Percentiles rank a stretch among this genome's conserved stretches.
Conservation (phyloP, 2,329 filamentous ascomycete genomes). For the Colletotrichum siamense region DNA sequence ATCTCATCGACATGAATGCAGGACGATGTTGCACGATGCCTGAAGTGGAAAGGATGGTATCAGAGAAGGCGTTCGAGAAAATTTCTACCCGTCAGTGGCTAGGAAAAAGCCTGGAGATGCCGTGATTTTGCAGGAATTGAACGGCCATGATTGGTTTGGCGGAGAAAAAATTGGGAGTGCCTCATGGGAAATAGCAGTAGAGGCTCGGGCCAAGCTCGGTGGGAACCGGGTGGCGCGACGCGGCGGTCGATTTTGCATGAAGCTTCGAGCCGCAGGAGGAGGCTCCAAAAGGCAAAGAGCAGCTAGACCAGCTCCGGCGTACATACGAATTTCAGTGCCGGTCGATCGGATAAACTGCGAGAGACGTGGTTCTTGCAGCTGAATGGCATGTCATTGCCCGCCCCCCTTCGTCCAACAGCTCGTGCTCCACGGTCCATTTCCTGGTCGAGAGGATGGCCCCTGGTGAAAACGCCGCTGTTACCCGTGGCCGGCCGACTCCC, state of each 20-base stretch:
- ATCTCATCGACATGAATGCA: background rate
- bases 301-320: background rate
- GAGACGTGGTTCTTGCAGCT: background rate
- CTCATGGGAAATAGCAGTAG: background rate
- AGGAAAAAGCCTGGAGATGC: background rate
- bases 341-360: slow-evolving; percentile 4
- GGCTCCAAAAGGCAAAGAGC: background rate
- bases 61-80: slow-evolving; percentile 6
- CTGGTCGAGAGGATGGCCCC: background rate
- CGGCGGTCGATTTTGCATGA: background rate
- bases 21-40: background rate
- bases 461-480: slow-evolving; percentile 5
- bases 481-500: slow-evolving; percentile 16
- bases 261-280: background rate
- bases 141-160: background rate
- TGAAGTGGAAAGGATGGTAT: background rate
- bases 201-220: slow-evolving; percentile 16
- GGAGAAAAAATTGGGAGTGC: background rate
- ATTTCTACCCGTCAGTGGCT: background rate
- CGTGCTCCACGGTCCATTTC: background rate
- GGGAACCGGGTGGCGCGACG: slow-evolving; percentile 5
- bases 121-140: background rate
- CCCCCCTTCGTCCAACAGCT: background rate
- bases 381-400: slow-evolving; percentile 12
- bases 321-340: background rate